These are phyloP conservation scores for Rhytidhysteron rufulum DNA, from an alignment of 2,329 filamentous ascomycete genomes.

Conservation along the genomic window DNA sequence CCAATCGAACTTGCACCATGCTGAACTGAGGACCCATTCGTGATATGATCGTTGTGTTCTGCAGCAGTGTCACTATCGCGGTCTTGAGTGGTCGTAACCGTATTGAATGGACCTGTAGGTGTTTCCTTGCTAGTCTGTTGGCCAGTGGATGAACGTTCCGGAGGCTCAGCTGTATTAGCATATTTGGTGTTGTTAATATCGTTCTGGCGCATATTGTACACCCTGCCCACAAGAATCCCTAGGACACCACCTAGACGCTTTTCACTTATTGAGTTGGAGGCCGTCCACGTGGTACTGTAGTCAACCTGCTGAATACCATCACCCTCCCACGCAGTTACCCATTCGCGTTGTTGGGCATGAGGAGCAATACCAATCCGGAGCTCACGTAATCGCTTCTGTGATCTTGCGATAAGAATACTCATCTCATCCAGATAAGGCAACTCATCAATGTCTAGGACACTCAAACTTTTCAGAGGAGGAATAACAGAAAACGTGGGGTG, in stretches of 20 bases:
- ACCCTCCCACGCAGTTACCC: constrained; percentile 62
- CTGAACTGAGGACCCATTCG: constrained; percentile 18
- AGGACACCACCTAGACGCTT: constrained; percentile 65
- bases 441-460: constrained; percentile 77
- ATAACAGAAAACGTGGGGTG: constrained; percentile 77
- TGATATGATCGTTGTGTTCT: constrained; percentile 17
- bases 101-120: not conserved
- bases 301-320: constrained; percentile 61
- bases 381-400: constrained; percentile 62
- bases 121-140: not conserved
- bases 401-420: constrained; percentile 70
- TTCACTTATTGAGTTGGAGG: constrained; percentile 50
- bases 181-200: constrained; percentile 17
- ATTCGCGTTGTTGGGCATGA: constrained; percentile 50
- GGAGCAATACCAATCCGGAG: constrained; percentile 68
- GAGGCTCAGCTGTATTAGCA: constrained; percentile 7
- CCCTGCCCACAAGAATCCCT: constrained; percentile 63
- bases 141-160: constrained; percentile 10
- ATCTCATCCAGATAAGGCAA: constrained; percentile 80
- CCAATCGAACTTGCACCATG: constrained; percentile 23
- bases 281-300: constrained; percentile 54
- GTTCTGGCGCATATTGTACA: constrained; percentile 55
- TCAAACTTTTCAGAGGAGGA: constrained; percentile 69
- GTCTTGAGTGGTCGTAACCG: not conserved
- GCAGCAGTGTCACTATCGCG: constrained; percentile 16